These are phyloP conservation scores for Chlorella sorokiniana DNA, from an alignment of 139 green algal species.

Conservation along the genomic window DNA sequence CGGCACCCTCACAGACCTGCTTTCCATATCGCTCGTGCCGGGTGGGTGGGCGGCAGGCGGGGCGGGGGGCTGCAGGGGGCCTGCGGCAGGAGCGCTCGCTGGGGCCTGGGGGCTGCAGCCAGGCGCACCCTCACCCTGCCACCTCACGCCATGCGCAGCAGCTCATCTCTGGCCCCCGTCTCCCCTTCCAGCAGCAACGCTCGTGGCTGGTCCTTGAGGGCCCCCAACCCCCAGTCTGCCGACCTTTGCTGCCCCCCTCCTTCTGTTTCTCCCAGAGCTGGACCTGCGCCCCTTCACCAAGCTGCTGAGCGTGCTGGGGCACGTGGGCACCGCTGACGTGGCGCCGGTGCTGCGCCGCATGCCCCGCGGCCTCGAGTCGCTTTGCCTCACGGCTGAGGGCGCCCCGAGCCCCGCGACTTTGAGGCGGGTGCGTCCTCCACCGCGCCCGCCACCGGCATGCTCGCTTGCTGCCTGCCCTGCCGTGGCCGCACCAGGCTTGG, in stretches of 20 bases:
- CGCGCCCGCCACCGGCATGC: not conserved
- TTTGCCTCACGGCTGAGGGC: conserved; percentile 28
- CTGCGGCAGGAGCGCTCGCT: too few species aligned
- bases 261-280: not conserved
- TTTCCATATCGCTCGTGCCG: conserved; percentile 4
- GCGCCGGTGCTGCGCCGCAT: conserved; percentile 6
- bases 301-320: conserved; percentile 21
- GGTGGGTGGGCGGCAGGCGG: not conserved
- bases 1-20: conserved; percentile 18
- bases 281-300: conserved; percentile 20
- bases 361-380: not conserved
- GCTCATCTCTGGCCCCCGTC: too few species aligned
- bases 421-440: not conserved
- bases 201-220: too few species aligned
- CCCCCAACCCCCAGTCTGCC: too few species aligned
- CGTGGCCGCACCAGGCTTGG: not conserved
- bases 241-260: not conserved
- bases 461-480: not conserved
- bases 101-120: too few species aligned
- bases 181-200: too few species aligned
- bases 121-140: too few species aligned
- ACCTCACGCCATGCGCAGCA: too few species aligned
- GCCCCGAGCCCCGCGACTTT: conserved; percentile 2
- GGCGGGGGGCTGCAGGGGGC: too few species aligned
- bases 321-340: conserved; percentile 1